Percentiles rank a stretch among this genome's conserved stretches.
Conservation (phyloP, 2,329 filamentous ascomycete genomes). For the Pezicula rhizophila region DNA sequence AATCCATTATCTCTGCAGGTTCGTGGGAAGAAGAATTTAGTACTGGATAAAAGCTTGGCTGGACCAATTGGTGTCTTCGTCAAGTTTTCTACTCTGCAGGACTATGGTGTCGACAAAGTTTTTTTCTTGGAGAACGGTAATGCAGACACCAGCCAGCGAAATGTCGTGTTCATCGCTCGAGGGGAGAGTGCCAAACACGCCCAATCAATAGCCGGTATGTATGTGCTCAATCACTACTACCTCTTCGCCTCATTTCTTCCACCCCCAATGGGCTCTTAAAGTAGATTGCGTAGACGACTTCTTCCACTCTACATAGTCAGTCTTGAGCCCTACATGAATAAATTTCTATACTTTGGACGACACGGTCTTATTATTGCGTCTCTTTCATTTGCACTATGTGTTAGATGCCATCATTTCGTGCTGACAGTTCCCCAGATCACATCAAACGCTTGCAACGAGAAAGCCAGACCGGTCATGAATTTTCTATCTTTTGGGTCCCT, state of each 20-base stretch:
- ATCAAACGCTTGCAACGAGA: slow-evolving; percentile 85
- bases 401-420: slow-evolving; percentile 47
- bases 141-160: slow-evolving; percentile 87
- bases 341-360: slow-evolving; percentile 16
- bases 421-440: slow-evolving; percentile 67
- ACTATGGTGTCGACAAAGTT: slow-evolving; percentile 96
- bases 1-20: slow-evolving; percentile 51
- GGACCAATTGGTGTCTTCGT: slow-evolving; percentile 86
- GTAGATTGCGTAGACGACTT: slow-evolving; percentile 51
- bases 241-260: background rate
- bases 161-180: slow-evolving; percentile 87
- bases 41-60: slow-evolving; percentile 85
- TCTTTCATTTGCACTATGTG: slow-evolving; percentile 26
- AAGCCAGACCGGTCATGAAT: slow-evolving; percentile 87
- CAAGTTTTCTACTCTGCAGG: slow-evolving; percentile 90
- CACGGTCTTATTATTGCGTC: slow-evolving; percentile 38
- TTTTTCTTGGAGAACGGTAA: slow-evolving; percentile 97
- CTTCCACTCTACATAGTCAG: slow-evolving; percentile 49
- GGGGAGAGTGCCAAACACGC: slow-evolving; percentile 84
- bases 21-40: slow-evolving; percentile 96
- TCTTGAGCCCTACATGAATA: slow-evolving; percentile 47
- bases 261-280: slow-evolving; percentile 44
- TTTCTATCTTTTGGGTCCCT: slow-evolving; percentile 94
- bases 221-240: slow-evolving; percentile 11
- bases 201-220: slow-evolving; percentile 77